Evolutionary conservation across 1,284 basidiomycete species (phyloP).

Genomic region (Ganoderma lingzhi): DNA sequence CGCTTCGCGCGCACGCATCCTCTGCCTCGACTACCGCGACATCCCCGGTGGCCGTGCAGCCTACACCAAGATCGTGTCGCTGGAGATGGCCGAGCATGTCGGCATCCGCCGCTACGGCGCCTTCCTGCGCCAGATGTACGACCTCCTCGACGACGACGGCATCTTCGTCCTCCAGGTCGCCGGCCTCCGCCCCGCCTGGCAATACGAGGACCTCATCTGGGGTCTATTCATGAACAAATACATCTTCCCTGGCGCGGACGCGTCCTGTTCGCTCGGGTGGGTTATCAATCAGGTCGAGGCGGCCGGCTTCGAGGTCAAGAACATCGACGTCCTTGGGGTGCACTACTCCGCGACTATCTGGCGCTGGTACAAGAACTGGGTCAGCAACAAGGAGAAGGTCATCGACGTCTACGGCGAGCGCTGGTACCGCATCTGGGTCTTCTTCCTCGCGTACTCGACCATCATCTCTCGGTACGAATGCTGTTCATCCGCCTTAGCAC

Average conservation of each 20-base stretch:
- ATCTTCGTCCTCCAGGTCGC: slow-evolving; percentile 97
- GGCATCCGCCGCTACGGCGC: slow-evolving; percentile 92
- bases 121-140: slow-evolving; percentile 93
- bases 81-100: slow-evolving; percentile 99
- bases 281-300: slow-evolving; percentile 88
- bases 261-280: slow-evolving; percentile 95
- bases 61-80: slow-evolving; percentile 94
- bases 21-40: slow-evolving; percentile 96
- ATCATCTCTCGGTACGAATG: slow-evolving; percentile 71
- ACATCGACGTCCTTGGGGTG: slow-evolving; percentile 95
- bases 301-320: slow-evolving; percentile 97
- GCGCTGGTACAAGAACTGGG: slow-evolving; percentile 97
- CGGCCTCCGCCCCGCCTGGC: slow-evolving; percentile 93
- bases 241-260: slow-evolving; percentile 98
- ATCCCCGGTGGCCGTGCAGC: slow-evolving; percentile 83
- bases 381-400: slow-evolving; percentile 90
- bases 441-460: slow-evolving; percentile 86
- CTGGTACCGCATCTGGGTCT: slow-evolving; percentile 92
- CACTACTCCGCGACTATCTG: slow-evolving; percentile 96
- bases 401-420: slow-evolving; percentile 90
- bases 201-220: slow-evolving; percentile 98
- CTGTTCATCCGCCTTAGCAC: background rate
- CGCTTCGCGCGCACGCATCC: slow-evolving; percentile 84
- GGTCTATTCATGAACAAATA: slow-evolving; percentile 97
- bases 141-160: slow-evolving; percentile 94